Conservation (phyloP, 352 stramenopile species). For the Detonula confervacea region DNA sequence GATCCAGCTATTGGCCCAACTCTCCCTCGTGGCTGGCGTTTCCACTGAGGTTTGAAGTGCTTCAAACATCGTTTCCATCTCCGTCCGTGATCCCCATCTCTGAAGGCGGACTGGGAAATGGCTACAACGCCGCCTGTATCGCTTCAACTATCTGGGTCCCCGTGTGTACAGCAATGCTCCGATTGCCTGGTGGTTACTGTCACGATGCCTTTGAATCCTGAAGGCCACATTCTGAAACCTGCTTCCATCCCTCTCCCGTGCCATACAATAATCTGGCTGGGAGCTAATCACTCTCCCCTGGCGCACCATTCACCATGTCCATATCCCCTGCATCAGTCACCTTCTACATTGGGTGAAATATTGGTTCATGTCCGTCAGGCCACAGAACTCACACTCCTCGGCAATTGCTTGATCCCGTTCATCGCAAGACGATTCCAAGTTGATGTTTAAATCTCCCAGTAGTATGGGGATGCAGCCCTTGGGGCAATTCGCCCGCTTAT, state of each 20-base stretch:
- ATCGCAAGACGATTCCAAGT: background rate
- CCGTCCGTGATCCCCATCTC: background rate
- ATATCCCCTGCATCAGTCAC: background rate
- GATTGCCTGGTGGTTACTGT: background rate
- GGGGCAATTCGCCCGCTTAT: background rate
- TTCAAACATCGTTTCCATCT: background rate
- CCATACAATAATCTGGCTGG: background rate
- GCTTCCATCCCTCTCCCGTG: background rate
- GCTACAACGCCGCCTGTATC: background rate
- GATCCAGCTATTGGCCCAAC: background rate
- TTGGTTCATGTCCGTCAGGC: background rate
- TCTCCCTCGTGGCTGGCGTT: background rate
- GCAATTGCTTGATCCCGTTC: background rate
- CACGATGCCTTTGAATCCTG: background rate
- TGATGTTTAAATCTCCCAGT: background rate
- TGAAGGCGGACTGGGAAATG: background rate
- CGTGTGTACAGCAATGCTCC: background rate
- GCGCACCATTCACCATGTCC: background rate
- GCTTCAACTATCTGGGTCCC: background rate
- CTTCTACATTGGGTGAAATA: background rate
- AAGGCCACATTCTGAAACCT: background rate
- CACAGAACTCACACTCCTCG: background rate
- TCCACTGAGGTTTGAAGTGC: background rate
- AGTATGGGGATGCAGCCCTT: background rate
- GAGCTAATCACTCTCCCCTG: background rate